Percentiles rank a stretch among this genome's conserved stretches.
Evolutionary conservation across 108 stramenopile species (phyloP).

Genomic region (Schizochytrium sp.): DNA sequence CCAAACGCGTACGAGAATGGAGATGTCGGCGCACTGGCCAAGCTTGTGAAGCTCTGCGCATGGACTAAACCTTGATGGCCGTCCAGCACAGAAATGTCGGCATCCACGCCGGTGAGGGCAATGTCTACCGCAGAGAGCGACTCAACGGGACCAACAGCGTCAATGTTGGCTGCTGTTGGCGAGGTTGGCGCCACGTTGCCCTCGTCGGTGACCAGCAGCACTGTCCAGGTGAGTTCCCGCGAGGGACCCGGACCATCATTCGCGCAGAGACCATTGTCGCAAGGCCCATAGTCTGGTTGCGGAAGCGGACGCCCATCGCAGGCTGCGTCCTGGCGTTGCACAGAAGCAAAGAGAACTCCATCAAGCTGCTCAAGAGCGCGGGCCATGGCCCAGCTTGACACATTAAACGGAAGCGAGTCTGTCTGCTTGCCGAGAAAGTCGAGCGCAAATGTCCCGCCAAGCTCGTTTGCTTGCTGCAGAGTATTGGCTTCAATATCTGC

Average conservation of each 20-base stretch:
- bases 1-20: slow-evolving; percentile 34
- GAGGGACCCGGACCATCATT: neutral
- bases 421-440: slow-evolving; percentile 47
- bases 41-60: neutral
- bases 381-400: slow-evolving; percentile 17
- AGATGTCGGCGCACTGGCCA: neutral
- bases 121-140: neutral
- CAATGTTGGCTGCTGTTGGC: neutral
- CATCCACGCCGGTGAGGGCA: neutral
- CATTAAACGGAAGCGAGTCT: neutral
- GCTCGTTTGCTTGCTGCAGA: slow-evolving; percentile 46
- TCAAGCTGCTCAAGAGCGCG: slow-evolving; percentile 17
- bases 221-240: neutral
- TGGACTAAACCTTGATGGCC: neutral
- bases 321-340: neutral
- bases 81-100: neutral
- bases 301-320: neutral
- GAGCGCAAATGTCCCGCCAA: slow-evolving; percentile 60
- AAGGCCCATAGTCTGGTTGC: neutral
- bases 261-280: neutral
- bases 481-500: slow-evolving; percentile 43
- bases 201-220: neutral
- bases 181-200: neutral
- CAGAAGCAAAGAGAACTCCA: neutral
- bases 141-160: slow-evolving; percentile 16